These are phyloP conservation scores for Paecilomyces dactylethromorphus DNA, from an alignment of 2,329 filamentous ascomycete genomes.

Conservation along the genomic window DNA sequence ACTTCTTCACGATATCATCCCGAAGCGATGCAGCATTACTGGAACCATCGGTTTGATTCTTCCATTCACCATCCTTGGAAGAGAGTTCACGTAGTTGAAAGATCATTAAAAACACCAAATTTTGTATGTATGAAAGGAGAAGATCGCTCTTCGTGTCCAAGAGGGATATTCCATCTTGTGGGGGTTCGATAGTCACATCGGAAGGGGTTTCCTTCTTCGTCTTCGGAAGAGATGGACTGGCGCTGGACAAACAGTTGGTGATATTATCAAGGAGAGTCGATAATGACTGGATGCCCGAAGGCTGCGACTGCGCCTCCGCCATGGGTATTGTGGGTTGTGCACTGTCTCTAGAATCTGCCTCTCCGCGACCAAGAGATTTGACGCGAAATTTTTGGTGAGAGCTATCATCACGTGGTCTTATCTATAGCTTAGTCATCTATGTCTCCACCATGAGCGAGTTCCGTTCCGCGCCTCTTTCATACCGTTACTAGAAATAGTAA, in stretches of 20 bases:
- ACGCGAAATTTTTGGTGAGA: conserved; percentile 13
- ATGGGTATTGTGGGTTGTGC: conserved; percentile 16
- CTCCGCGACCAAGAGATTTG: conserved; percentile 1
- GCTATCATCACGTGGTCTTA: neutral
- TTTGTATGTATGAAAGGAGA: conserved; percentile 92
- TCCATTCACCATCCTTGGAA: conserved; percentile 18
- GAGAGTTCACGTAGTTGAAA: conserved; percentile 63
- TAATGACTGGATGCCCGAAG: conserved; percentile 18
- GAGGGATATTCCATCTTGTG: conserved; percentile 82
- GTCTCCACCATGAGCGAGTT: neutral
- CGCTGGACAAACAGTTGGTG: conserved; percentile 26
- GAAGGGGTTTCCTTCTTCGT: conserved; percentile 34
- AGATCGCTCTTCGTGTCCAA: conserved; percentile 95
- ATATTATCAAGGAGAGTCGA: conserved; percentile 27
- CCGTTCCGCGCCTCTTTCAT: neutral
- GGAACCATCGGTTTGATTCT: conserved; percentile 27
- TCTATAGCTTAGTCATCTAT: neutral
- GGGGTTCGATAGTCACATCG: conserved; percentile 65
- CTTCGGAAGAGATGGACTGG: conserved; percentile 28
- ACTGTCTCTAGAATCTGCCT: neutral
- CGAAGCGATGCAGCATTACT: conserved; percentile 42
- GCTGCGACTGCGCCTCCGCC: conserved; percentile 11
- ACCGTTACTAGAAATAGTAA: neutral
- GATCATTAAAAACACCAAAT: conserved; percentile 80
- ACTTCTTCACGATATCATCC: conserved; percentile 69